Conservation (phyloP, 2,329 filamentous ascomycete genomes). For the Rhynchosporium secalis region DNA sequence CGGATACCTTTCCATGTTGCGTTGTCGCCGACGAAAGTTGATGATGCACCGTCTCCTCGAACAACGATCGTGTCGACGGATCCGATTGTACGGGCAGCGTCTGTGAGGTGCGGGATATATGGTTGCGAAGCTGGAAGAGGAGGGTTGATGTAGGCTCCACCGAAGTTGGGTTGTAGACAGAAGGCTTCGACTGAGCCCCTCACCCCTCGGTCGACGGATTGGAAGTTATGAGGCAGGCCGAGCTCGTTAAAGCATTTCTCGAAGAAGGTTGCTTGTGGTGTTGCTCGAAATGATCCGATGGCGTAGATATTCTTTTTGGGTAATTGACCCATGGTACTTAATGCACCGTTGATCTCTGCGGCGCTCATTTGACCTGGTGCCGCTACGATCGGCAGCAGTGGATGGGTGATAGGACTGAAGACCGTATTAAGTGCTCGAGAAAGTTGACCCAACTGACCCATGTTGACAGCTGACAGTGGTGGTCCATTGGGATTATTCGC, state of each 20-base stretch:
- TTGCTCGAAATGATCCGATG: constrained; percentile 68
- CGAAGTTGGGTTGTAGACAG: constrained; percentile 73
- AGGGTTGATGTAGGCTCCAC: constrained; percentile 78
- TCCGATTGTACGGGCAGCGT: constrained; percentile 76
- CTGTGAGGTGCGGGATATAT: constrained; percentile 66
- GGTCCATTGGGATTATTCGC: constrained; percentile 67
- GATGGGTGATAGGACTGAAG: constrained; percentile 86
- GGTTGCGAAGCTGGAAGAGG: constrained; percentile 59
- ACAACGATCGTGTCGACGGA: constrained; percentile 81
- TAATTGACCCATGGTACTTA: constrained; percentile 77
- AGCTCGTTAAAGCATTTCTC: constrained; percentile 82
- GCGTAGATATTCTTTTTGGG: constrained; percentile 80
- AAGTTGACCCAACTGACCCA: constrained; percentile 83
- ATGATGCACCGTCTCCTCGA: constrained; percentile 49
- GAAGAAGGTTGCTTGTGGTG: constrained; percentile 79
- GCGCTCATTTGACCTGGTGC: constrained; percentile 84
- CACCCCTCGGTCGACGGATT: constrained; percentile 69
- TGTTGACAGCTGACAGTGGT: constrained; percentile 80
- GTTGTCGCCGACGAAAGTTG: constrained; percentile 73
- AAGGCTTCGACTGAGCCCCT: constrained; percentile 69
- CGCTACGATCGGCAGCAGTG: constrained; percentile 78
- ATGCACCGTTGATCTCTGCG: constrained; percentile 78
- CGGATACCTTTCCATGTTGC: constrained; percentile 84
- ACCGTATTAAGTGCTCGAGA: constrained; percentile 82
- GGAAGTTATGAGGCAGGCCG: constrained; percentile 81